Percentiles rank a stretch among this genome's conserved stretches.
phyloP scores from a whole-genome alignment of 495 filamentous ascomycete species.

The Platismatia glauca region DNA sequence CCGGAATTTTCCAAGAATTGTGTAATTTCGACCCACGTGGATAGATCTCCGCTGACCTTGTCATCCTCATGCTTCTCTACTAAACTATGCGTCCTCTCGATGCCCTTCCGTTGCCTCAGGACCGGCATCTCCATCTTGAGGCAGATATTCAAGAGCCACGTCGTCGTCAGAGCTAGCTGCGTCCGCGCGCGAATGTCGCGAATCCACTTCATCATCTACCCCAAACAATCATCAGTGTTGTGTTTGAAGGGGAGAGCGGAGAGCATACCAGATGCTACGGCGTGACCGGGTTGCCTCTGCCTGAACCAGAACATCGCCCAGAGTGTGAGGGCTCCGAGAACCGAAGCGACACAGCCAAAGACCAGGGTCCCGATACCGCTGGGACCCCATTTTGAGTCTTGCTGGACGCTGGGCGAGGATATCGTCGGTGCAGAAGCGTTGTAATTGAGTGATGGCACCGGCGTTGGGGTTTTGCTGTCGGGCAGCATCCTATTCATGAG shows the following conservation, averaged over 20 bases:
- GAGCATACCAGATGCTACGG: not conserved
- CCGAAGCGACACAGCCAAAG: conserved; percentile 7
- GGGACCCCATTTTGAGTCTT: not conserved
- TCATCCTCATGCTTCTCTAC: not conserved
- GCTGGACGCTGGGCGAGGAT: no score
- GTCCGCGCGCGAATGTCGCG: not conserved
- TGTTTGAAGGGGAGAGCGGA: not conserved
- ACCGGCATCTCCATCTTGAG: not conserved
- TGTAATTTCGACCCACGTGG: no score
- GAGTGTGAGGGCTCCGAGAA: not conserved
- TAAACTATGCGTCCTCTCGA: not conserved
- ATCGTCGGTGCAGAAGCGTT: no score
- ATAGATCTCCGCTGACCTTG: not conserved
- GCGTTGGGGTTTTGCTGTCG: not conserved
- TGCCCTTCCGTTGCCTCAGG: not conserved
- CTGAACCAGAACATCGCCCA: conserved; percentile 4
- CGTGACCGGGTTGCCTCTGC: not conserved
- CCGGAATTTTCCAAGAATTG: no score
- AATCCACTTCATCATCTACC: not conserved
- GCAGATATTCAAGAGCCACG: not conserved
- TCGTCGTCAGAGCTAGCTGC: not conserved
- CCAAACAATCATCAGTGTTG: not conserved
- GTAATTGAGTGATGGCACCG: no score
- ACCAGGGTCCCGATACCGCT: conserved; percentile 1
- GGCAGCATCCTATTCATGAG: not conserved